Evolutionary conservation across 2,329 filamentous ascomycete genomes (phyloP).

Genomic region (Phialemoniopsis sp.): DNA sequence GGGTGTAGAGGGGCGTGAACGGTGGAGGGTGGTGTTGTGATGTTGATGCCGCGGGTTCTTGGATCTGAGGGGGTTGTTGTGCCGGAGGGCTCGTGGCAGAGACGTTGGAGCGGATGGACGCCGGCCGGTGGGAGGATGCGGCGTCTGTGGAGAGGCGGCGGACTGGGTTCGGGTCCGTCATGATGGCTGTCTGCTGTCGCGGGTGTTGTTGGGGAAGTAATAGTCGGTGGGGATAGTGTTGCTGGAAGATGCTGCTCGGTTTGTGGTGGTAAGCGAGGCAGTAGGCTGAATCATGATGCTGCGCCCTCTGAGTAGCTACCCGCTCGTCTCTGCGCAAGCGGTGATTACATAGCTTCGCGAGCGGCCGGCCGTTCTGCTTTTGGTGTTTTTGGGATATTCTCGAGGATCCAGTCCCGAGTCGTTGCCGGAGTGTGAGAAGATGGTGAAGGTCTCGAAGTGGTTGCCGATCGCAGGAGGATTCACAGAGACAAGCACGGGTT

Average conservation of each 20-base stretch:
- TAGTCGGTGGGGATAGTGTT: neutral
- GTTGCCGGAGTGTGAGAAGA: no score
- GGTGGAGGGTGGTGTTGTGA: constrained; percentile 21
- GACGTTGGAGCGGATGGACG: constrained; percentile 14
- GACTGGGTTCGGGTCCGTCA: constrained; percentile 12
- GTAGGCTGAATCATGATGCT: no score
- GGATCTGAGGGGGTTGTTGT: constrained; percentile 7
- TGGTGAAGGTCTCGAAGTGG: no score
- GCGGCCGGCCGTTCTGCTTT: no score
- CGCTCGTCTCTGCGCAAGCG: no score
- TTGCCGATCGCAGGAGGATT: no score
- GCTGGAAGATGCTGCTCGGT: neutral
- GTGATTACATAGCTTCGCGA: no score
- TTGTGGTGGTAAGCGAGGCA: no score
- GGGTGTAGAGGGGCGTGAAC: constrained; percentile 80
- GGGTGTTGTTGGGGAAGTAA: neutral
- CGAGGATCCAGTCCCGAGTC: no score
- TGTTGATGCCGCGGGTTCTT: neutral
- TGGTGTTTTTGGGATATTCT: no score
- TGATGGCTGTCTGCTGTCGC: constrained; percentile 4
- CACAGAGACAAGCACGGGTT: no score
- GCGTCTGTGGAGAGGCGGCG: constrained; percentile 5
- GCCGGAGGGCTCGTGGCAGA: constrained; percentile 15
- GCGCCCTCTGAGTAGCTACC: no score
- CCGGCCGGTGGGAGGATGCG: constrained; percentile 10